Percentiles rank a stretch among this genome's conserved stretches.
These are phyloP conservation scores for Coniochaeta ligniaria DNA, from an alignment of 2,329 filamentous ascomycete species.

Conservation along the genomic window DNA sequence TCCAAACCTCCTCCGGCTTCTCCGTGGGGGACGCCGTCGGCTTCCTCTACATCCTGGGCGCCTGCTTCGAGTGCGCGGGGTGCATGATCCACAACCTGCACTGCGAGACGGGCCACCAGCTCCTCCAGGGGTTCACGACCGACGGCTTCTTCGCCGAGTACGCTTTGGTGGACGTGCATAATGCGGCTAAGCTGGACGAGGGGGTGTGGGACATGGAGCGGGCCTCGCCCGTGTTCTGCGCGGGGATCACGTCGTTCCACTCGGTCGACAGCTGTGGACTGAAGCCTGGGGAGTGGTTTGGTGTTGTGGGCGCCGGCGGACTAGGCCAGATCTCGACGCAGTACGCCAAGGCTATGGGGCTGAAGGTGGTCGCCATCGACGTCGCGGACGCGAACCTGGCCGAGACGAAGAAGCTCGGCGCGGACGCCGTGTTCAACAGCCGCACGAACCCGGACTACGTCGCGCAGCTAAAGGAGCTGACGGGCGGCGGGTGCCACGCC, in stretches of 20 bases:
- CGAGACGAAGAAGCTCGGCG: slow-evolving; percentile 28
- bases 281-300: slow-evolving; percentile 29
- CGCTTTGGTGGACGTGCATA: slow-evolving; percentile 35
- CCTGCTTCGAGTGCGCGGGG: slow-evolving; percentile 37
- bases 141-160: slow-evolving; percentile 42
- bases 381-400: slow-evolving; percentile 33
- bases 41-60: slow-evolving; percentile 35
- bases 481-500: slow-evolving; percentile 30
- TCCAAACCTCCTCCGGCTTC: slow-evolving; percentile 29
- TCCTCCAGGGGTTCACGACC: slow-evolving; percentile 31
- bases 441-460: slow-evolving; percentile 26
- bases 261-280: slow-evolving; percentile 28
- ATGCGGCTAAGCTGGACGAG: slow-evolving; percentile 31
- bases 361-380: slow-evolving; percentile 22
- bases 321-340: slow-evolving; percentile 18
- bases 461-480: slow-evolving; percentile 30
- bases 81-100: slow-evolving; percentile 35
- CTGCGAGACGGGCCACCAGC: slow-evolving; percentile 29
- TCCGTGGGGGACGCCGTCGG: slow-evolving; percentile 34
- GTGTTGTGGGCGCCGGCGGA: slow-evolving; percentile 12
- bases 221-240: slow-evolving; percentile 38
- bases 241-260: slow-evolving; percentile 38
- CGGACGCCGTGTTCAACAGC: slow-evolving; percentile 35
- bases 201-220: slow-evolving; percentile 21
- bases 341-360: slow-evolving; percentile 17